Percentiles rank a stretch among this genome's conserved stretches.
phyloP scores from a whole-genome alignment of 1,284 basidiomycete genomes.

The Athelia sp. region DNA sequence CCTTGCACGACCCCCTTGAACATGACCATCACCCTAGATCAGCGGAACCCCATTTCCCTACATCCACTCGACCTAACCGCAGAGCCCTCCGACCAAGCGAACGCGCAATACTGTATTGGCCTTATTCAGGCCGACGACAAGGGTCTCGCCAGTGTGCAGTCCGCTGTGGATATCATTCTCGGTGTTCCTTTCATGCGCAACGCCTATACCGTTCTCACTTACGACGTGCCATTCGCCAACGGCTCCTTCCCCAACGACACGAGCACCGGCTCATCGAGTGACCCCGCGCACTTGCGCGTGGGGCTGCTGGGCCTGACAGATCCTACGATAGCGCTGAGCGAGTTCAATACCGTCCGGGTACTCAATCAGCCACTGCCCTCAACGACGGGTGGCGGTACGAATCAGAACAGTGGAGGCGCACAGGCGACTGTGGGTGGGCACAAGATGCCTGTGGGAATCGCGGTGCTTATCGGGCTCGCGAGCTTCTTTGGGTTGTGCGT shows the following conservation, averaged over 20 bases:
- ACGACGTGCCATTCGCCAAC: constrained; percentile 37
- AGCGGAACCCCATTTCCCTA: constrained; percentile 48
- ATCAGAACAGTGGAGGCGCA: constrained; percentile 2
- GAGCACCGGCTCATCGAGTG: constrained; percentile 7
- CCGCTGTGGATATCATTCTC: constrained; percentile 59
- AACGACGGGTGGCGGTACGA: neutral
- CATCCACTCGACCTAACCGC: constrained; percentile 69
- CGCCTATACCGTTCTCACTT: constrained; percentile 69
- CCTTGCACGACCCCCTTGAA: constrained; percentile 67
- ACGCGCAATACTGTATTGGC: constrained; percentile 51
- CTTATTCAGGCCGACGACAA: constrained; percentile 54
- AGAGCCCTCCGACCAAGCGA: constrained; percentile 29
- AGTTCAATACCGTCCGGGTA: constrained; percentile 64
- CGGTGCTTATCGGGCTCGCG: constrained; percentile 52
- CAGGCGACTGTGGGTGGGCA: constrained; percentile 16
- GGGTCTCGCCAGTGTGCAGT: constrained; percentile 27
- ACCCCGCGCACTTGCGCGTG: constrained; percentile 35
- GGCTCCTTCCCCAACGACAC: constrained; percentile 37
- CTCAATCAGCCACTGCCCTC: constrained; percentile 47
- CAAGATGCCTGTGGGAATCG: constrained; percentile 49
- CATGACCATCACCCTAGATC: constrained; percentile 58
- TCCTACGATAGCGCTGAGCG: constrained; percentile 47
- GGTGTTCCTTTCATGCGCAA: constrained; percentile 74
- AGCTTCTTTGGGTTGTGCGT: constrained; percentile 53
- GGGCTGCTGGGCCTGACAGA: constrained; percentile 60